Conservation (phyloP, 352 stramenopile genomes). For the Phytophthora macrochlamydospora region DNA sequence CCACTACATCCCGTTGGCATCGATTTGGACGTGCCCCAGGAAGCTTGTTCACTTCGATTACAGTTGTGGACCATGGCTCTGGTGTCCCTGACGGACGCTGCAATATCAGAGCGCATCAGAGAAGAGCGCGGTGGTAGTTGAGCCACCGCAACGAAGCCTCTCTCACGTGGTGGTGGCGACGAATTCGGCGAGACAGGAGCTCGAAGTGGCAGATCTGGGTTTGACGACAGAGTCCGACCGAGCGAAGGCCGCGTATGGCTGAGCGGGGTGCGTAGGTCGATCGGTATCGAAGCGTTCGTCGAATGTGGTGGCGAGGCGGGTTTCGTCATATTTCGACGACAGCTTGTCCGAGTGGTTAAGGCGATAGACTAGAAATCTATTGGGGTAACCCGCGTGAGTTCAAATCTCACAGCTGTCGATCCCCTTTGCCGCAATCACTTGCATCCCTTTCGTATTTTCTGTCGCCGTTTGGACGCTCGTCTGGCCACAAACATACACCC, state of each 20-base stretch:
- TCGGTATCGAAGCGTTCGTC: background rate
- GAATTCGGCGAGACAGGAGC: background rate
- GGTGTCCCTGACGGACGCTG: too few species aligned
- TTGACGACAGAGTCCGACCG: too few species aligned
- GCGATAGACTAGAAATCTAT: conserved; percentile 1
- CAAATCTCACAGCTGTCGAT: background rate
- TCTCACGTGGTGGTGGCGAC: background rate
- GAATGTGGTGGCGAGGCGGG: background rate
- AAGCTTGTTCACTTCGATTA: too few species aligned
- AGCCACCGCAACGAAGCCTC: too few species aligned
- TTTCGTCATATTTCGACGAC: background rate
- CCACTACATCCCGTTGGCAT: too few species aligned
- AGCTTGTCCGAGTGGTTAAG: background rate
- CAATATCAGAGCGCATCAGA: too few species aligned
- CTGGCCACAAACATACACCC: too few species aligned
- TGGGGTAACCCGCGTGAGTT: background rate
- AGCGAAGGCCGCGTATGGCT: background rate
- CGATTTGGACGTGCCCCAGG: too few species aligned
- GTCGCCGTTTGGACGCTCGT: too few species aligned
- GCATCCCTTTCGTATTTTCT: too few species aligned
- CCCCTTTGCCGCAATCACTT: background rate
- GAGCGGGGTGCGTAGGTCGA: background rate
- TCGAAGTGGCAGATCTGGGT: too few species aligned
- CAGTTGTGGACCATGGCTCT: too few species aligned
- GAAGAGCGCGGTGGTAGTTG: background rate